phyloP scores from a whole-genome alignment of 106 monocot species.

The Ottelia alismoides region DNA sequence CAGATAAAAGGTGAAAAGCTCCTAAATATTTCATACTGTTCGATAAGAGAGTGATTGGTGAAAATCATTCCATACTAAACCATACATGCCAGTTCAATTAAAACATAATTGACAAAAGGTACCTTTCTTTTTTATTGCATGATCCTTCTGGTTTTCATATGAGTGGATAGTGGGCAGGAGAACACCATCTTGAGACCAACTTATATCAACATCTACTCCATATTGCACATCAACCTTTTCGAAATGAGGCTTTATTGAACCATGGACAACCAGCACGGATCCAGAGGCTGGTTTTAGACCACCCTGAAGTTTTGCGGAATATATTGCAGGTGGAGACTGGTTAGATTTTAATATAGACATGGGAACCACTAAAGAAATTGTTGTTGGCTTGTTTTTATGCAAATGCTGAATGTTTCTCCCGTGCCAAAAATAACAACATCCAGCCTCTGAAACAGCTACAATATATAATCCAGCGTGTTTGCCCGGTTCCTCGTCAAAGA shows the following conservation, averaged over 20 bases:
- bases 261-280: conserved; percentile 46
- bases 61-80: no score
- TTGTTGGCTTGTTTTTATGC: conserved; percentile 50
- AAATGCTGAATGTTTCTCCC: conserved; percentile 52
- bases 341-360: conserved; percentile 18
- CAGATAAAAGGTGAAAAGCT: no score
- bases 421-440: conserved; percentile 82
- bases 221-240: conserved; percentile 43
- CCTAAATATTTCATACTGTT: no score
- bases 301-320: conserved; percentile 60
- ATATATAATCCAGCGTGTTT: conserved; percentile 34
- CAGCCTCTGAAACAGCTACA: conserved; percentile 73
- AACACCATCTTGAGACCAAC: conserved; percentile 39
- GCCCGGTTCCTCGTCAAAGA: conserved; percentile 10
- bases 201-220: conserved; percentile 54
- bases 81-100: no score
- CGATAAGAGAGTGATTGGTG: no score
- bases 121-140: conserved; percentile 39
- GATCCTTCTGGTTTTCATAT: conserved; percentile 25
- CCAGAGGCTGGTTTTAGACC: conserved; percentile 22
- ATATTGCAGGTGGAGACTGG: conserved; percentile 24
- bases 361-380: conserved; percentile 33
- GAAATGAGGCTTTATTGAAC: conserved; percentile 79
- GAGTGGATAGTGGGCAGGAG: conserved; percentile 35
- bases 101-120: no score